A percentile compares a stretch with the other conserved stretches of the same genome.
These are phyloP conservation scores for Epichloe gansuensis DNA, from an alignment of 2,329 filamentous ascomycete genomes.

Conservation along the genomic window DNA sequence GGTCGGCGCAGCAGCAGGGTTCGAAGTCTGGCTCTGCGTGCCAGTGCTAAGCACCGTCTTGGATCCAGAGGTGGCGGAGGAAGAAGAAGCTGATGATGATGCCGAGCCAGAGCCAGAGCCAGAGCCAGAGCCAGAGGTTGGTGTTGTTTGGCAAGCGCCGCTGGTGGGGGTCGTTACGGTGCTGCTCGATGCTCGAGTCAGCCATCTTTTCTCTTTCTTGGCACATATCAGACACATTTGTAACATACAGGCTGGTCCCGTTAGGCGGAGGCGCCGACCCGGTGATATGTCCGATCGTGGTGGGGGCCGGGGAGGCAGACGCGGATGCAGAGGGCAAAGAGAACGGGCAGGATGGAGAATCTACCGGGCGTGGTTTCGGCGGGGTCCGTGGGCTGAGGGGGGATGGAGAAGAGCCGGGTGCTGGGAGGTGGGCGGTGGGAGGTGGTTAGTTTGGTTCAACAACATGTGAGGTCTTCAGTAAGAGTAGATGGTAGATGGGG, in stretches of 20 bases:
- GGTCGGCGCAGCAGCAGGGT: constrained; percentile 12
- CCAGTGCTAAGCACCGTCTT: neutral
- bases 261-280: neutral
- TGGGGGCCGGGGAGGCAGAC: neutral
- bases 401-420: constrained; percentile 6
- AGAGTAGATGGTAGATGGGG: too few relatives aligned
- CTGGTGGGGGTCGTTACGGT: neutral
- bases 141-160: neutral
- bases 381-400: constrained; percentile 1
- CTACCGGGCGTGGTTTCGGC: constrained; percentile 1
- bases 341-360: constrained; percentile 4
- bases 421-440: neutral
- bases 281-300: constrained; percentile 1
- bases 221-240: neutral
- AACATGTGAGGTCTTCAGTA: neutral
- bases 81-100: too few relatives aligned
- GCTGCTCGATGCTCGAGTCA: neutral
- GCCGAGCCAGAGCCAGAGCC: neutral
- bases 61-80: neutral
- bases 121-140: neutral
- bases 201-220: neutral
- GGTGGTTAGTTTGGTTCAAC: neutral
- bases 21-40: constrained; percentile 7
- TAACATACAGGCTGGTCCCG: neutral
- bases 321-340: neutral